Conservation (phyloP, 2,329 filamentous ascomycete genomes). For the Mariannaea sp. region DNA sequence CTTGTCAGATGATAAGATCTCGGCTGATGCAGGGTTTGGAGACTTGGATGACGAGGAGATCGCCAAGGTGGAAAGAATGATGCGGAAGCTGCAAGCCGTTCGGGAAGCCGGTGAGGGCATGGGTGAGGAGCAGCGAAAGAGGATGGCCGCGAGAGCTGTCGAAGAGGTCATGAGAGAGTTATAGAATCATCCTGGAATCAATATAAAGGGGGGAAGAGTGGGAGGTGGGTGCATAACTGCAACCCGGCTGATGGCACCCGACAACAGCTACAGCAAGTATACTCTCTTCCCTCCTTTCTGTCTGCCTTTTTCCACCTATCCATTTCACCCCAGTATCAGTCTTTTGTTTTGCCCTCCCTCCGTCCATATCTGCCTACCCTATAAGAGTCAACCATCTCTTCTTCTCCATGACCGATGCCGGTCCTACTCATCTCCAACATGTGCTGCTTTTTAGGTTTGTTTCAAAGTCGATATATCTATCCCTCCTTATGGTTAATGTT, state of each 20-base stretch:
- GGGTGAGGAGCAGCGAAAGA: constrained; percentile 63
- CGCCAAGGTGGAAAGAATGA: constrained; percentile 65
- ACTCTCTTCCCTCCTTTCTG: too few species aligned
- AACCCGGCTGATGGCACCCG: too few species aligned
- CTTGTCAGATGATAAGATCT: constrained; percentile 4
- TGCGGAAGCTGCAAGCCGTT: constrained; percentile 66
- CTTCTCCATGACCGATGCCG: too few species aligned
- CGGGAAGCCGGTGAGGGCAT: constrained; percentile 63
- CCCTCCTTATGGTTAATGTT: too few species aligned
- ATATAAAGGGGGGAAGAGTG: background rate
- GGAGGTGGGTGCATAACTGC: too few species aligned
- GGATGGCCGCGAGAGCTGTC: constrained; percentile 65
- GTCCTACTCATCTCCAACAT: too few species aligned
- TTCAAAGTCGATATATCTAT: too few species aligned
- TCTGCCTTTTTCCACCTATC: background rate
- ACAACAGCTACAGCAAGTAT: too few species aligned
- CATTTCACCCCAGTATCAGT: background rate
- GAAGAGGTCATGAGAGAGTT: constrained; percentile 68
- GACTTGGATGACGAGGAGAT: constrained; percentile 58
- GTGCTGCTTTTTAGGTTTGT: too few species aligned
- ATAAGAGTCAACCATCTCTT: too few species aligned
- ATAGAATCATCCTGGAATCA: constrained; percentile 29
- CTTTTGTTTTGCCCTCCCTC: background rate
- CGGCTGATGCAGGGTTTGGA: constrained; percentile 46
- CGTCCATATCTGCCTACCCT: background rate